Evolutionary conservation across 2,329 filamentous ascomycete genomes (phyloP).

Genomic region (Pseudophaeomoniella oleicola): DNA sequence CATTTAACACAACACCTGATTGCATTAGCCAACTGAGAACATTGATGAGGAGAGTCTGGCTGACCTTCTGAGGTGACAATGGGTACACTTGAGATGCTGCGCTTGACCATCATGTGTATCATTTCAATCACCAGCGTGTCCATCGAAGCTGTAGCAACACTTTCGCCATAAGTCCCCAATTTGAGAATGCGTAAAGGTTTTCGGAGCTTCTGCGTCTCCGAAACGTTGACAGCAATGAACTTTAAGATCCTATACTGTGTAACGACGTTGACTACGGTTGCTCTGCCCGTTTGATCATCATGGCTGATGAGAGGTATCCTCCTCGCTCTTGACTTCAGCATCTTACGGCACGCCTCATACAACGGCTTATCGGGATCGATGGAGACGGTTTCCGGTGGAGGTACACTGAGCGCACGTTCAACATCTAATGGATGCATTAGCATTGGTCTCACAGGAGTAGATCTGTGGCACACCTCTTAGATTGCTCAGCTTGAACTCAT

Average conservation of each 20-base stretch:
- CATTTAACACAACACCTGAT: conserved; percentile 63
- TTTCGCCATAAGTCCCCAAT: conserved; percentile 67
- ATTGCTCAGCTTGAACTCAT: conserved; percentile 85
- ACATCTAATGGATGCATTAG: conserved; percentile 49
- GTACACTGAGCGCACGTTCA: conserved; percentile 81
- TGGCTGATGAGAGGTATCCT: conserved; percentile 87
- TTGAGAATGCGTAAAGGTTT: conserved; percentile 75
- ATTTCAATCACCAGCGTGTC: conserved; percentile 83
- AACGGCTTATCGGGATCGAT: conserved; percentile 80
- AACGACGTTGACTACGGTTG: conserved; percentile 91
- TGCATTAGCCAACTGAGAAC: conserved; percentile 2
- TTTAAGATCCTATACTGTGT: conserved; percentile 98
- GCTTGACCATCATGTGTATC: conserved; percentile 81
- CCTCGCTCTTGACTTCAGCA: conserved; percentile 85
- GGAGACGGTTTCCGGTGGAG: conserved; percentile 87
- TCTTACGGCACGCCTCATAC: conserved; percentile 87
- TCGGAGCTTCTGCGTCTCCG: conserved; percentile 74
- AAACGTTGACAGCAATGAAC: conserved; percentile 91
- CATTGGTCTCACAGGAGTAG: conserved; percentile 4
- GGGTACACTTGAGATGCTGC: conserved; percentile 88
- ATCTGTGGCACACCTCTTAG: conserved; percentile 55
- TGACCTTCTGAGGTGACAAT: conserved; percentile 65
- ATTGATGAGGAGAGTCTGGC: conserved; percentile 4
- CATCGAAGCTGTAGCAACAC: conserved; percentile 75
- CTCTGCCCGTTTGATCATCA: conserved; percentile 82